Percentiles rank a stretch among this genome's conserved stretches.
These are phyloP conservation scores for Fagus sylvatica DNA, from an alignment of 306 rosid species.

Conservation along the genomic window DNA sequence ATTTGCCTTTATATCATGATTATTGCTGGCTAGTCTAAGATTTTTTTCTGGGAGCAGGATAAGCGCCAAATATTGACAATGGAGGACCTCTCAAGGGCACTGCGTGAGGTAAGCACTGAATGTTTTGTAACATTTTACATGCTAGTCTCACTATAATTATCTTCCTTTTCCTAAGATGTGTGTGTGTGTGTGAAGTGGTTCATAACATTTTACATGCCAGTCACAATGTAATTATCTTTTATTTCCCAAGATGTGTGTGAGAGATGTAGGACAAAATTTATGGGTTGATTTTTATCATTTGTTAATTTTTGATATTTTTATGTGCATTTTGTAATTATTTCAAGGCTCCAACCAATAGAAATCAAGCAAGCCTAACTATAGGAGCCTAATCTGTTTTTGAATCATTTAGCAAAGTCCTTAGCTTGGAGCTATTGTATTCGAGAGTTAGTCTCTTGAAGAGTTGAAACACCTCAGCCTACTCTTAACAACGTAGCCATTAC, in stretches of 20 bases:
- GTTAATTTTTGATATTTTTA: too few species aligned
- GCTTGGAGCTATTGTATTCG: too few species aligned
- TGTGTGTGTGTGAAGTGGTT: background rate
- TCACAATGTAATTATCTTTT: background rate
- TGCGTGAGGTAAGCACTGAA: conserved; percentile 55
- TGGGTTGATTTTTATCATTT: too few species aligned
- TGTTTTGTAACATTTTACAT: background rate
- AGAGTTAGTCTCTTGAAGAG: too few species aligned
- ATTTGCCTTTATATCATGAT: background rate
- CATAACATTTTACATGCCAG: background rate
- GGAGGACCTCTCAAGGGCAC: conserved; percentile 82
- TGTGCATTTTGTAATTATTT: too few species aligned
- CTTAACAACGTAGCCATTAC: too few species aligned
- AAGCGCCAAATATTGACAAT: conserved; percentile 77
- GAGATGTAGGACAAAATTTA: too few species aligned
- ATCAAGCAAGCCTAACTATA: too few species aligned
- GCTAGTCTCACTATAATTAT: background rate
- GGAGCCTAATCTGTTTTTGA: too few species aligned
- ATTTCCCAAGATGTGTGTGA: background rate
- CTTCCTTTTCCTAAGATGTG: background rate
- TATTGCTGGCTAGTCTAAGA: conserved; percentile 21
- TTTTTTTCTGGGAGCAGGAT: conserved; percentile 54
- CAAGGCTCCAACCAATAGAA: too few species aligned
- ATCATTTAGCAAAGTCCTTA: too few species aligned
- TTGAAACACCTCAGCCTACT: too few species aligned